phyloP scores from a whole-genome alignment of 2,329 filamentous ascomycete species.

The Fusarium keratoplasticum region DNA sequence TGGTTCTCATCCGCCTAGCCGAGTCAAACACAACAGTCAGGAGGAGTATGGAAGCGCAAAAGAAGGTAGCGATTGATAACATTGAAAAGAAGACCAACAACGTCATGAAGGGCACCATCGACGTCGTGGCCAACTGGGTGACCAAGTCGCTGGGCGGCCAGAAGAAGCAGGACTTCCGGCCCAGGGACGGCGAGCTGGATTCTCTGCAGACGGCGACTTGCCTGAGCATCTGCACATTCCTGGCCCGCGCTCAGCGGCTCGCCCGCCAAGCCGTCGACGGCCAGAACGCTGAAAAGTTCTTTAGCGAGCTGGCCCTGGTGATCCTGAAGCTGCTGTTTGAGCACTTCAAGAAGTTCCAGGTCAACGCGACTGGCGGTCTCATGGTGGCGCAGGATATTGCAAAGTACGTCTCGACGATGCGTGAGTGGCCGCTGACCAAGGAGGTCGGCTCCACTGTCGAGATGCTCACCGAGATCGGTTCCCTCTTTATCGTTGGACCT shows the following conservation, averaged over 20 bases:
- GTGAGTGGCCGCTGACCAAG: slow-evolving; percentile 81
- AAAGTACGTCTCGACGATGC: slow-evolving; percentile 88
- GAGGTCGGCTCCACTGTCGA: slow-evolving; percentile 79
- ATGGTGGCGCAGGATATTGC: slow-evolving; percentile 98
- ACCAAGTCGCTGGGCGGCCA: slow-evolving; percentile 78
- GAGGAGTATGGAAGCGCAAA: slow-evolving; percentile 88
- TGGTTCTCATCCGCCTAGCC: slow-evolving; percentile 89
- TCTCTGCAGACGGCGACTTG: slow-evolving; percentile 89
- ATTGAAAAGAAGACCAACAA: slow-evolving; percentile 86
- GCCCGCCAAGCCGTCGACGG: slow-evolving; percentile 80
- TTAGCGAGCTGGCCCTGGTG: slow-evolving; percentile 84
- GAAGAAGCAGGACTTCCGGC: slow-evolving; percentile 90
- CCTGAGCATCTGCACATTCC: slow-evolving; percentile 82
- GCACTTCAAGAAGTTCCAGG: slow-evolving; percentile 93
- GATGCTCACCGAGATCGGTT: slow-evolving; percentile 91
- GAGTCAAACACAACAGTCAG: slow-evolving; percentile 91
- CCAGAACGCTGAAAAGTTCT: slow-evolving; percentile 84
- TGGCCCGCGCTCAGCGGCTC: slow-evolving; percentile 73
- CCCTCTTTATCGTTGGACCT: slow-evolving; percentile 91
- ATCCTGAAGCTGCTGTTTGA: slow-evolving; percentile 85
- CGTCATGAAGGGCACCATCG: slow-evolving; percentile 67
- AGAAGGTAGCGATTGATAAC: slow-evolving; percentile 76
- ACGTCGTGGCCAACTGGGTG: slow-evolving; percentile 81
- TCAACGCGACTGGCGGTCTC: slow-evolving; percentile 91
- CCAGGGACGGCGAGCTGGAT: slow-evolving; percentile 83